Percentiles rank a stretch among this genome's conserved stretches.
These are phyloP conservation scores for Phaeophleospora eucalypticola DNA, from an alignment of 2,329 filamentous ascomycete genomes.

Conservation along the genomic window DNA sequence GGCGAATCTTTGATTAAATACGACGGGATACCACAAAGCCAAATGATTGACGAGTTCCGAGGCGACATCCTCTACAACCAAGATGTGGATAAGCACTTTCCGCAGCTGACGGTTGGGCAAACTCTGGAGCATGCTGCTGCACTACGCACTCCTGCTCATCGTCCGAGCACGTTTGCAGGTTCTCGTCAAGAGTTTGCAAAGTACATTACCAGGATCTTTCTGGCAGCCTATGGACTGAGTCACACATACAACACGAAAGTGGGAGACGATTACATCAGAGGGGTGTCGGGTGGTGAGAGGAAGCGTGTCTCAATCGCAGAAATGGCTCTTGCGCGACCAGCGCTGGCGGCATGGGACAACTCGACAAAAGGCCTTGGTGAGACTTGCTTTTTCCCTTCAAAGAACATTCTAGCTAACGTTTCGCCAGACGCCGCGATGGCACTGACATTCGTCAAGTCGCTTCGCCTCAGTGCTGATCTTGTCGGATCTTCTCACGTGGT, in stretches of 20 bases:
- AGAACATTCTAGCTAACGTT: too few relatives aligned
- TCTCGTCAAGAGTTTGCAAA: conserved; percentile 70
- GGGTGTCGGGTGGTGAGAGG: conserved; percentile 74
- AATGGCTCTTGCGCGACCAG: conserved; percentile 67
- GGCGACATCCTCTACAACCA: conserved; percentile 76
- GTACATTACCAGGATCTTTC: conserved; percentile 64
- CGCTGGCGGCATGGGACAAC: conserved; percentile 76
- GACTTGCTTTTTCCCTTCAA: too few relatives aligned
- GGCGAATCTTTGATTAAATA: conserved; percentile 71
- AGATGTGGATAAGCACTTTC: conserved; percentile 73
- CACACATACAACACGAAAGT: conserved; percentile 72
- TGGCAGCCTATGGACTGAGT: conserved; percentile 74
- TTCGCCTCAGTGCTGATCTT: conserved; percentile 76
- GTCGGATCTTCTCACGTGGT: conserved; percentile 66
- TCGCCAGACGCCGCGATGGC: conserved; percentile 78
- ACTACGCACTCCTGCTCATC: too few relatives aligned
- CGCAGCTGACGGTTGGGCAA: conserved; percentile 70
- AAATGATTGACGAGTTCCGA: conserved; percentile 64
- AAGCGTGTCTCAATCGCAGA: conserved; percentile 79
- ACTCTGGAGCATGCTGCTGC: too few relatives aligned
- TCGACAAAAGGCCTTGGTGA: conserved; percentile 72
- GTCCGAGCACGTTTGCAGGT: conserved; percentile 69
- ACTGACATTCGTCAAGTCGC: conserved; percentile 69
- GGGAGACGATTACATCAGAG: conserved; percentile 68
- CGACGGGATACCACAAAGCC: conserved; percentile 64